phyloP scores from a whole-genome alignment of 2,329 filamentous ascomycete species.

The Aspergillus sp. region DNA sequence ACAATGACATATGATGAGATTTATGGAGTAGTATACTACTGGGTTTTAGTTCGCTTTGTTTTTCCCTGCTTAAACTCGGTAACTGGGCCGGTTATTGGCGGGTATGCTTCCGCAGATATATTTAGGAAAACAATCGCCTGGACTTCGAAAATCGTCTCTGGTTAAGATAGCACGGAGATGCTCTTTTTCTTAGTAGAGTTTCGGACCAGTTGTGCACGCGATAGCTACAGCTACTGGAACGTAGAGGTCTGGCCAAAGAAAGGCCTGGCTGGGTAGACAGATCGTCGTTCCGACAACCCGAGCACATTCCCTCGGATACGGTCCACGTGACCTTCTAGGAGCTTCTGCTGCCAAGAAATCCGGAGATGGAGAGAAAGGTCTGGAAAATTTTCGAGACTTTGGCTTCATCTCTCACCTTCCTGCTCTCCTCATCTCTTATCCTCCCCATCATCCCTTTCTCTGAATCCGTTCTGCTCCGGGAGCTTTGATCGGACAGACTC shows the following conservation, averaged over 20 bases:
- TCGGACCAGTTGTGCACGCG: neutral
- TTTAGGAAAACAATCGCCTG: neutral
- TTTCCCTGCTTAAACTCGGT: neutral
- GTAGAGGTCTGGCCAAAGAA: neutral
- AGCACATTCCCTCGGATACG: slow-evolving; percentile 27
- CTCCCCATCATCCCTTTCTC: slow-evolving; percentile 33
- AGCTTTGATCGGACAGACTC: slow-evolving; percentile 34
- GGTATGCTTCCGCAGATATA: neutral
- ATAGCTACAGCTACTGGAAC: neutral
- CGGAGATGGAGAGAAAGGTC: slow-evolving; percentile 40
- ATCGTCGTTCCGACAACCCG: slow-evolving; percentile 22
- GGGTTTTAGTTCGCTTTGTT: neutral
- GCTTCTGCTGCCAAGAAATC: slow-evolving; percentile 45
- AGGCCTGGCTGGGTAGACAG: neutral
- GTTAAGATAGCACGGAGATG: neutral
- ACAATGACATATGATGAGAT: neutral
- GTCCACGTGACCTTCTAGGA: slow-evolving; percentile 43
- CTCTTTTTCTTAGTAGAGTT: neutral
- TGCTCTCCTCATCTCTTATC: slow-evolving; percentile 25
- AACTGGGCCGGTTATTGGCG: neutral
- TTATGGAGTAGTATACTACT: neutral
- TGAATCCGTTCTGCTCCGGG: slow-evolving; percentile 31
- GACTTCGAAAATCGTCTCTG: neutral
- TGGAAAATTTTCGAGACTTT: slow-evolving; percentile 45
- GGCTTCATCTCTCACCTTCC: slow-evolving; percentile 37